Percentiles rank a stretch among this genome's conserved stretches.
These are phyloP conservation scores for button mushroom (Agaricus bisporus) DNA, from an alignment of 768 basidiomycete genomes.

Conservation along the genomic window DNA sequence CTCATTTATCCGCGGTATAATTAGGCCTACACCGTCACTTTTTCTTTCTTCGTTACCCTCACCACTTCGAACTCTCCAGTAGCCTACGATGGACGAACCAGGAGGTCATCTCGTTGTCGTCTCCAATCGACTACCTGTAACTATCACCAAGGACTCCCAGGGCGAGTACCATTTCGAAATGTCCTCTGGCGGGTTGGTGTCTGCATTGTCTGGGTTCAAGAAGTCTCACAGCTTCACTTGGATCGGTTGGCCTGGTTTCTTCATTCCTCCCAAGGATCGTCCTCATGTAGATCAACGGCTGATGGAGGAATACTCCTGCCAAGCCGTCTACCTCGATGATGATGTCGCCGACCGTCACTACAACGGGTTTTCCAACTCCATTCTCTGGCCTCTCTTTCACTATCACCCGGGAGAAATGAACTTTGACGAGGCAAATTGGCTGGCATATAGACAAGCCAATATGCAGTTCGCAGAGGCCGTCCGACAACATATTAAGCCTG, in stretches of 20 bases:
- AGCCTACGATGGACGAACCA: conserved; percentile 20
- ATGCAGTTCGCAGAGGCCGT: conserved; percentile 91
- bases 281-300: conserved; percentile 85
- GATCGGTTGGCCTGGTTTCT: conserved; percentile 95
- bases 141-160: conserved; percentile 86
- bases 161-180: conserved; percentile 99
- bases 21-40: conserved; percentile 1
- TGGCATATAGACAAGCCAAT: conserved; percentile 95
- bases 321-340: conserved; percentile 96
- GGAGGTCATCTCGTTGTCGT: conserved; percentile 86
- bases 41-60: not conserved
- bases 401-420: conserved; percentile 99
- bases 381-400: conserved; percentile 99
- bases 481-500: conserved; percentile 67
- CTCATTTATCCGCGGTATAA: conserved; percentile 18
- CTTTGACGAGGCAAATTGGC: conserved; percentile 98
- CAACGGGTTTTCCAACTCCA: conserved; percentile 98
- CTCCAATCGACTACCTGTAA: conserved; percentile 91
- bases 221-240: conserved; percentile 97
- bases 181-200: conserved; percentile 97
- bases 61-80: conserved; percentile 6
- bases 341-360: conserved; percentile 98
- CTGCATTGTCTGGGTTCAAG: conserved; percentile 95
- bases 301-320: conserved; percentile 92
- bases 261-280: conserved; percentile 92